Evolutionary conservation across 2,329 filamentous ascomycete species (phyloP), one percentile per base, ranked within the genome.

Genomic region (Colletotrichum lini): DNA sequence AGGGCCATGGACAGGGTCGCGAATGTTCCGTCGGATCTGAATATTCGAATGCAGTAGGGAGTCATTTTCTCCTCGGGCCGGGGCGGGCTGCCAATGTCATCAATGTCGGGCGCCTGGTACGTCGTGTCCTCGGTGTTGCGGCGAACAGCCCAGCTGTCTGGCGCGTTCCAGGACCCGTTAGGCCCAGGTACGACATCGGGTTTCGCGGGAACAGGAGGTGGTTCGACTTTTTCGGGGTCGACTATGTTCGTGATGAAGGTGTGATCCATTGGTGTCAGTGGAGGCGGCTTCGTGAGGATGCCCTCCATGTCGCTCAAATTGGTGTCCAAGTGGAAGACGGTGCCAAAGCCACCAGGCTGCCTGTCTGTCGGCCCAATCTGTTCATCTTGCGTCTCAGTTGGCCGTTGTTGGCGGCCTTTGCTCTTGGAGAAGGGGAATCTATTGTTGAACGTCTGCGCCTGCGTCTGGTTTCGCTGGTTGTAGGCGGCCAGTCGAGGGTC

Each of bases 91-190:
- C 90, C 91, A 38, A 88, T 84, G 65, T 96, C 93, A 73, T 95
- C 93, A 16, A 89, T 84, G 67, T 94, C 93, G 1, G 86, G 83
- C 5, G 79, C 83, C 75, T 85, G 88, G 74, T 79, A 78, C n/a
- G 87, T 84, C 73, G 88, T 88, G 65, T 94, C 92, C 75, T 94
- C 91, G 9, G 89, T 89, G 54, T 87, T 87, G 72, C 91, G 91
- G 75, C 93, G 94, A 35, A 98, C 96, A 61, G 94, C 95, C 96
- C 96, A 99, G 79, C 95, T 98, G 80, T 98, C 96, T 1, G 96
- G 96, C 4, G 95, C 95, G 80, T 97, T 94, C 96, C 96, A 99
- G 4, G 90, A 90, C 2, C 91, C 91, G 66, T 85, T 85, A 3
- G 83, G 82, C 2, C 80, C 75, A 21, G 64, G 65, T 6, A 66